Evolutionary conservation across 805 yeast species (phyloP).

Genomic region (Torulaspora gathmanii): DNA sequence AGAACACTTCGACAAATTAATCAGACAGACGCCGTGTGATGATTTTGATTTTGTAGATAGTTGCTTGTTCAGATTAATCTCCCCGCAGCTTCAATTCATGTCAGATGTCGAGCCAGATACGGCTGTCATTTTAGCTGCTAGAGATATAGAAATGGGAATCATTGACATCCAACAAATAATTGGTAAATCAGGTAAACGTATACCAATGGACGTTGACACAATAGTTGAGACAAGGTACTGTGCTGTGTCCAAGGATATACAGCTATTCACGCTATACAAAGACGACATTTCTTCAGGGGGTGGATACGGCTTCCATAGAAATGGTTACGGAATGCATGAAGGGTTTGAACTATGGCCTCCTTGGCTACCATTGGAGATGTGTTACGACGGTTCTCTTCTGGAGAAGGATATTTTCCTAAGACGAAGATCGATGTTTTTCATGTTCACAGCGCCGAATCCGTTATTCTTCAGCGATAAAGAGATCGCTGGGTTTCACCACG

Average conservation of each 20-base stretch:
- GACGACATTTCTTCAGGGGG: conserved; percentile 34
- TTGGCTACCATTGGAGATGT: conserved; percentile 58
- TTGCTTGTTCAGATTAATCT: conserved; percentile 49
- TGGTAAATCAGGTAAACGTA: conserved; percentile 27
- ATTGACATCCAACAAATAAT: conserved; percentile 42
- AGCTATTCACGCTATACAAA: conserved; percentile 47
- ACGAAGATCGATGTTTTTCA: conserved; percentile 48
- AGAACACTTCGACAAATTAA: conserved; percentile 44
- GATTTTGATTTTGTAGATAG: conserved; percentile 45
- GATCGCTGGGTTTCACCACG: conserved; percentile 23
- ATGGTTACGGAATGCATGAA: conserved; percentile 30
- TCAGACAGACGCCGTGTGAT: conserved; percentile 40
- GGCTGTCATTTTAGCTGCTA: conserved; percentile 50
- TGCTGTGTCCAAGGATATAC: conserved; percentile 51
- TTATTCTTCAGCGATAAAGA: conserved; percentile 40
- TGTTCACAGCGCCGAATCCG: conserved; percentile 49
- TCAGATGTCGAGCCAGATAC: conserved; percentile 44
- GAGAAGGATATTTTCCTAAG: conserved; percentile 46
- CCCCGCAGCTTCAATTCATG: conserved; percentile 58
- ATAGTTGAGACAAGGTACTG: conserved; percentile 56
- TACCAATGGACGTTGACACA: conserved; percentile 32
- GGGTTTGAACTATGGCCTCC: conserved; percentile 54
- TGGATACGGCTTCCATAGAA: conserved; percentile 29
- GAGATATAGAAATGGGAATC: conserved; percentile 55
- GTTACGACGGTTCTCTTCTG: conserved; percentile 45